These are phyloP conservation scores for Candida vaughaniae DNA, from an alignment of 805 yeast genomes.

Conservation along the genomic window DNA sequence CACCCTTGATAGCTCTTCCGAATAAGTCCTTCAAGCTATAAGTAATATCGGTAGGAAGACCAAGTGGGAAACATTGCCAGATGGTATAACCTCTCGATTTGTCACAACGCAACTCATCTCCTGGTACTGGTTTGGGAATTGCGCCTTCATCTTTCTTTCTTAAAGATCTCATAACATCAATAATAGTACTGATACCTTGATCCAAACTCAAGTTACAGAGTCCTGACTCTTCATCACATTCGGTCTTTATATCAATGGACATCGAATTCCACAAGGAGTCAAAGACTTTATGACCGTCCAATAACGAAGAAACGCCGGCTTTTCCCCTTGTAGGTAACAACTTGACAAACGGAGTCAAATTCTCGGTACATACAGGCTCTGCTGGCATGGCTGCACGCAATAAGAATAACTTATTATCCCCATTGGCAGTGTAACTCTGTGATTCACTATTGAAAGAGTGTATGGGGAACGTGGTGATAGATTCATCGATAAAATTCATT, in stretches of 20 bases:
- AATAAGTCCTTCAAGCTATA: slow-evolving; percentile 66
- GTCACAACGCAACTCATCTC: slow-evolving; percentile 75
- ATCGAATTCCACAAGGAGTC: slow-evolving; percentile 93
- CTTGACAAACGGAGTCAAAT: slow-evolving; percentile 89
- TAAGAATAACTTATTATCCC: slow-evolving; percentile 46
- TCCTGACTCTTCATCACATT: slow-evolving; percentile 36
- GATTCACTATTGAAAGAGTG: slow-evolving; percentile 30
- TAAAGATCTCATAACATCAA: slow-evolving; percentile 68
- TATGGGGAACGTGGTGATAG: slow-evolving; percentile 64
- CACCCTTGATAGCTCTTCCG: slow-evolving; percentile 66
- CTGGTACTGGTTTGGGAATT: slow-evolving; percentile 77
- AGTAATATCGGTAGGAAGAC: slow-evolving; percentile 44
- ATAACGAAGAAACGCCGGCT: slow-evolving; percentile 78
- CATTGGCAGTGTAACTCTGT: slow-evolving; percentile 21
- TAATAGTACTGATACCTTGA: slow-evolving; percentile 68
- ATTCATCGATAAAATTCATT: slow-evolving; percentile 78
- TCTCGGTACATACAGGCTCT: slow-evolving; percentile 96
- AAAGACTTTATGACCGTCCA: slow-evolving; percentile 88
- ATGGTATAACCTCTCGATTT: slow-evolving; percentile 52
- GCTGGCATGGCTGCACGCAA: slow-evolving; percentile 87
- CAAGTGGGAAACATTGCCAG: slow-evolving; percentile 78
- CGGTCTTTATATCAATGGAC: slow-evolving; percentile 75
- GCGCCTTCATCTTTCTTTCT: slow-evolving; percentile 59
- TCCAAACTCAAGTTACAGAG: slow-evolving; percentile 54
- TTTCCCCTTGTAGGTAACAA: slow-evolving; percentile 89